Conservation (phyloP, 257 asterid genomes). For the Solanum piurae region DNA sequence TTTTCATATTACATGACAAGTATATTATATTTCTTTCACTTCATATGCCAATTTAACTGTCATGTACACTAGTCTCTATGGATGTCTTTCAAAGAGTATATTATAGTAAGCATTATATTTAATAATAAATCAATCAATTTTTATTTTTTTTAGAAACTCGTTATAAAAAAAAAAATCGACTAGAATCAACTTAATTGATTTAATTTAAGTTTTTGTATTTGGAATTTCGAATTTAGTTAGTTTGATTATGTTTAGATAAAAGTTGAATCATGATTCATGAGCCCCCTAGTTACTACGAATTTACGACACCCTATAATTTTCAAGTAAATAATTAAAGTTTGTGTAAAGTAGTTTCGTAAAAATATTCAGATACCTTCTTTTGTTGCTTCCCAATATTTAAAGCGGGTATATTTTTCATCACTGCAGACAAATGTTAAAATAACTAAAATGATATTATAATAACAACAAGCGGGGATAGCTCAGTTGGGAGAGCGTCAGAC, state of each 20-base stretch:
- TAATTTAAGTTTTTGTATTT: neutral
- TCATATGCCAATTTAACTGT: neutral
- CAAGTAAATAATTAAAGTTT: neutral
- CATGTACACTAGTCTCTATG: neutral
- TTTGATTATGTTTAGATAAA: no score
- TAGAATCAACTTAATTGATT: neutral
- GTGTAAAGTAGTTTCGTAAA: neutral
- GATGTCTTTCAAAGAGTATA: neutral
- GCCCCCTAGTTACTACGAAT: neutral
- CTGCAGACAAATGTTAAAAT: no score
- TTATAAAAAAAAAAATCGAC: neutral
- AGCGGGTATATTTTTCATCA: neutral
- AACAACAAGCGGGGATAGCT: conserved; percentile 63
- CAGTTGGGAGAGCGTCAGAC: conserved; percentile 98
- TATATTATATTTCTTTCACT: neutral
- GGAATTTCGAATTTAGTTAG: no score
- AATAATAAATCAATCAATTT: neutral
- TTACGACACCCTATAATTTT: neutral
- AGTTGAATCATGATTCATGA: neutral
- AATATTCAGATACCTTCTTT: neutral
- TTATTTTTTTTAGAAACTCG: no score
- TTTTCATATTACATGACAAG: neutral
- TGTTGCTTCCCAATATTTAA: neutral
- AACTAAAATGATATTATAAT: no score
- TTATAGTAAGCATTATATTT: no score